Evolutionary conservation across 345 rosid species (phyloP).

Genomic region (Angophora floribunda): DNA sequence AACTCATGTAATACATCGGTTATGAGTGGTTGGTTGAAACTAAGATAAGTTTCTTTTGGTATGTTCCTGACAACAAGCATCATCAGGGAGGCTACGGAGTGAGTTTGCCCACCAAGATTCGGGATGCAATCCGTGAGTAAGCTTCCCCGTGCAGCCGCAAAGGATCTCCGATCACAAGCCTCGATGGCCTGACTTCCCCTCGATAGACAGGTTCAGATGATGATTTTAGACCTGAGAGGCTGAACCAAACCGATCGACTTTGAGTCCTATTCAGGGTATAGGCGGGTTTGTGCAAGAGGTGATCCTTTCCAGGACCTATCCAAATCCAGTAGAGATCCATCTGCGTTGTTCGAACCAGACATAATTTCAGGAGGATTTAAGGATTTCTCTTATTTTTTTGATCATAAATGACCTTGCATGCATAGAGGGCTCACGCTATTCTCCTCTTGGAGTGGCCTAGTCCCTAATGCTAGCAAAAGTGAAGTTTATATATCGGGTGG

Average conservation of each 20-base stretch:
- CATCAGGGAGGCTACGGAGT: background rate
- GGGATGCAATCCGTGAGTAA: background rate
- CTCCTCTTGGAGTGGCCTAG: no score
- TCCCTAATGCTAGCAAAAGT: no score
- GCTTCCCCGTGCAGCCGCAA: background rate
- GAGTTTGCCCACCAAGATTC: background rate
- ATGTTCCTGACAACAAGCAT: background rate
- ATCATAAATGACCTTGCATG: background rate
- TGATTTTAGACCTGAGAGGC: background rate
- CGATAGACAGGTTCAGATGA: background rate
- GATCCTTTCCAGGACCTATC: background rate
- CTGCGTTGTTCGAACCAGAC: background rate
- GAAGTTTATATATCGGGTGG: no score
- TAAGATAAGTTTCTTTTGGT: background rate
- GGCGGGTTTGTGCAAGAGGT: background rate
- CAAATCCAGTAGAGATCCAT: background rate
- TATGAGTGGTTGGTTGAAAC: background rate
- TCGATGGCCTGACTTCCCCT: background rate
- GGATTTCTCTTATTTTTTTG: accelerated
- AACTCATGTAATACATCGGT: background rate
- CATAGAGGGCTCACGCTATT: no score
- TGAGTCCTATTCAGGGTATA: background rate
- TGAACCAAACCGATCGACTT: background rate
- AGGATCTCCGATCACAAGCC: background rate
- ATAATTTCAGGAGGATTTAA: background rate